These are phyloP conservation scores for Trichocladium uniseriatum DNA, from an alignment of 495 filamentous ascomycete genomes.

Conservation along the genomic window DNA sequence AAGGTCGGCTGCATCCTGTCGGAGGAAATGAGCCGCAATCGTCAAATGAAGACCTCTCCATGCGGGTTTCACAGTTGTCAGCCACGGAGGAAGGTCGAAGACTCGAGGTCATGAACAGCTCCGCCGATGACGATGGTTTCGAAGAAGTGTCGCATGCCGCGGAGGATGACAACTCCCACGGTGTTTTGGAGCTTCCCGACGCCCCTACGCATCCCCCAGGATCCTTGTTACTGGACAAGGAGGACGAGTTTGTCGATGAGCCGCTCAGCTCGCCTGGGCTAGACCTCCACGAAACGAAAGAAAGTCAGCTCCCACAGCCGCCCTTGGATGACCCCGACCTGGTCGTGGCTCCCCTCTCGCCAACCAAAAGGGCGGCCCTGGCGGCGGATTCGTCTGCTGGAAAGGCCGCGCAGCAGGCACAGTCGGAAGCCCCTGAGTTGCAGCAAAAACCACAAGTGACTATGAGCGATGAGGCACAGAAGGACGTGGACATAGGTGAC, in stretches of 20 bases:
- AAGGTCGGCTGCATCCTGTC: constrained; percentile 46
- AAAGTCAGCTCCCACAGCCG: constrained; percentile 25
- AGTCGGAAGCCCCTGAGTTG: background rate
- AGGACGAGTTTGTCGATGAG: constrained; percentile 64
- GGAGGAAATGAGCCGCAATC: constrained; percentile 26
- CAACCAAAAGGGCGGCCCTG: constrained; percentile 29
- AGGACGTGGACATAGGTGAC: background rate
- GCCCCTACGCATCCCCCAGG: constrained; percentile 22
- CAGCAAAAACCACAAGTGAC: no score
- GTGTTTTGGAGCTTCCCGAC: constrained; percentile 42
- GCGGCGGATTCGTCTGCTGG: background rate
- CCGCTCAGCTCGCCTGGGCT: constrained; percentile 52
- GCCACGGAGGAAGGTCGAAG: constrained; percentile 43
- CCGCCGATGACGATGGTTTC: constrained; percentile 80
- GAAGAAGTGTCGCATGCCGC: constrained; percentile 74
- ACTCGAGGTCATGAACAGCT: constrained; percentile 64
- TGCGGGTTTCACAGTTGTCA: constrained; percentile 39
- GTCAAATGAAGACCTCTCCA: constrained; percentile 33
- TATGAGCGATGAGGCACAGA: background rate
- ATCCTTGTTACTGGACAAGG: constrained; percentile 41
- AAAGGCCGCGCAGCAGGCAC: background rate
- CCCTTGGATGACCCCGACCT: constrained; percentile 37
- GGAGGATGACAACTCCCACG: constrained; percentile 52
- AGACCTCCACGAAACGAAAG: constrained; percentile 30
- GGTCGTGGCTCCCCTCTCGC: constrained; percentile 42